A percentile compares a stretch with the other conserved stretches of the same genome.
These are phyloP conservation scores for Lactarius indigo DNA, from an alignment of 768 basidiomycete genomes.

Conservation along the genomic window DNA sequence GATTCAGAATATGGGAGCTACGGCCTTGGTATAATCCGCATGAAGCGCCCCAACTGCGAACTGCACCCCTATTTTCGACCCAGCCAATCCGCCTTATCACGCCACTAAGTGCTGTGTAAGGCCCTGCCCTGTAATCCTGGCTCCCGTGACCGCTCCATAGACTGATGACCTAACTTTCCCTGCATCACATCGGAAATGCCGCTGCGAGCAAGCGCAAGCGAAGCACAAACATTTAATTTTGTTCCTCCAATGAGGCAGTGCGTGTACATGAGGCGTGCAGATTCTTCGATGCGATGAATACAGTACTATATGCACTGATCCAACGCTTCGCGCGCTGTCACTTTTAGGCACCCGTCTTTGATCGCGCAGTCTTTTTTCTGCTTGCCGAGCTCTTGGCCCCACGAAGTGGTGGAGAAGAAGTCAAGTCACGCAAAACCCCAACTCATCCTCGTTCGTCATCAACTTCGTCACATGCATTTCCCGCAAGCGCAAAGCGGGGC, in stretches of 20 bases:
- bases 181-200: constrained; percentile 17
- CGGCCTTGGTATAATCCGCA: background rate
- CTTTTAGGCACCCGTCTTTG: background rate
- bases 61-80: background rate
- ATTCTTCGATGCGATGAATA: background rate
- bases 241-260: background rate
- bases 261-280: background rate
- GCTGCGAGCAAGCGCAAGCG: background rate
- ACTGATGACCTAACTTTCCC: background rate
- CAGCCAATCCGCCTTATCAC: constrained; percentile 11
- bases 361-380: background rate
- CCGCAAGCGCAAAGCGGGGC: background rate
- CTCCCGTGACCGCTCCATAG: background rate
- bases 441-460: background rate
- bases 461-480: background rate
- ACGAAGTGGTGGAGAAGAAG: background rate
- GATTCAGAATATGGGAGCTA: background rate
- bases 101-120: constrained; percentile 10
- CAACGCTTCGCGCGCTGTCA: background rate
- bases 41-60: background rate
- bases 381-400: background rate
- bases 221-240: background rate
- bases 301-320: background rate
- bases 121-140: background rate
- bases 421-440: background rate